These are phyloP conservation scores for Nymphaea colorata DNA, from an alignment of 164 flowering plant genomes.

Conservation along the genomic window DNA sequence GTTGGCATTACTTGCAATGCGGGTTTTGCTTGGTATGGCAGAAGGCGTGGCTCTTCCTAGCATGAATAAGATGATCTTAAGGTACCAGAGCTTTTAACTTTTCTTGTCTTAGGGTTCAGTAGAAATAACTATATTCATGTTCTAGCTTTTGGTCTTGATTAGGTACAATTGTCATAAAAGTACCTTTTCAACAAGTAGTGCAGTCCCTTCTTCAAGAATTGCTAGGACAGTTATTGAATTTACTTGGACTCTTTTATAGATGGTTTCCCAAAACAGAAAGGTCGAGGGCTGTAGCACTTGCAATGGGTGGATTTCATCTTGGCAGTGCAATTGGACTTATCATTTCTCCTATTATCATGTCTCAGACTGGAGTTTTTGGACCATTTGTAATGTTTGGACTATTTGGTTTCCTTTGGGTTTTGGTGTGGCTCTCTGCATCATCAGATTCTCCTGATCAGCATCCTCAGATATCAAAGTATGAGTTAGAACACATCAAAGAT, in stretches of 20 bases:
- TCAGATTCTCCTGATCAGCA: slow-evolving; percentile 62
- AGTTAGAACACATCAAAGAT: slow-evolving; percentile 55
- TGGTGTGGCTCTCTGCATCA: slow-evolving; percentile 88
- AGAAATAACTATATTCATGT: not conserved
- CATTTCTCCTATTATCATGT: slow-evolving; percentile 96
- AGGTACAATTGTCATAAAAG: not conserved
- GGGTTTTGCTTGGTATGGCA: slow-evolving; percentile 76
- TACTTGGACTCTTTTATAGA: slow-evolving; percentile 25
- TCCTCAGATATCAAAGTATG: slow-evolving; percentile 72
- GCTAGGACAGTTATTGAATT: slow-evolving; percentile 7
- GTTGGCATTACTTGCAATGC: slow-evolving; percentile 54
- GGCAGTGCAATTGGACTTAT: slow-evolving; percentile 83
- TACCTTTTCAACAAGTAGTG: not conserved
- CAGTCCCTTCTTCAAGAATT: slow-evolving; percentile 1
- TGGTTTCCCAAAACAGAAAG: slow-evolving; percentile 95
- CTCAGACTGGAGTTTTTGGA: slow-evolving; percentile 77
- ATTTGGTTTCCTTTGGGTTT: slow-evolving; percentile 89
- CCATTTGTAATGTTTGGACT: slow-evolving; percentile 97
- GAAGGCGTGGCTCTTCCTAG: slow-evolving; percentile 99
- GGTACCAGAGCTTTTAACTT: slow-evolving; percentile 27
- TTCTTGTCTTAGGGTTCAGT: not conserved
- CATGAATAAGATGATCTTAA: slow-evolving; percentile 96
- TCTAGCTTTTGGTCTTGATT: not conserved
- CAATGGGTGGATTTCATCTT: slow-evolving; percentile 93
- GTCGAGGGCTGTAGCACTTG: slow-evolving; percentile 85